Conservation (phyloP, 305 asterid species). For the Ilex paraguariensis region DNA sequence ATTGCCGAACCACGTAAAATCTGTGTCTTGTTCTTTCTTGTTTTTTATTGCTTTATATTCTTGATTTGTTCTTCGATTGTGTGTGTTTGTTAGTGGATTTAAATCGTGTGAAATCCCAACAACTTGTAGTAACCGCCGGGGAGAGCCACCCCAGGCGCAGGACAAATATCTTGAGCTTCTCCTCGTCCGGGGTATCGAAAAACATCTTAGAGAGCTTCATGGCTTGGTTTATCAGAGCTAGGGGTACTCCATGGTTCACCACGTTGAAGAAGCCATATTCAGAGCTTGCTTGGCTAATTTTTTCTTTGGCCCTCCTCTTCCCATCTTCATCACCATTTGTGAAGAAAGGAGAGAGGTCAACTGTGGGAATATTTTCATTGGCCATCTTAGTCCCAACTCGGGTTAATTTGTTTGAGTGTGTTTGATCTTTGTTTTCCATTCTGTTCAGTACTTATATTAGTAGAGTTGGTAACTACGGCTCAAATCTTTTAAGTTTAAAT, state of each 20-base stretch:
- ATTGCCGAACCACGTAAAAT: too few relatives aligned
- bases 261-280: constrained; percentile 60
- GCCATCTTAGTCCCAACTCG: constrained; percentile 8
- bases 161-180: constrained; percentile 34
- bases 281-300: constrained; percentile 35
- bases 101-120: too few relatives aligned
- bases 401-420: too few relatives aligned
- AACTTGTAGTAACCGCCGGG: constrained; percentile 61
- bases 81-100: too few relatives aligned
- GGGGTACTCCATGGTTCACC: constrained; percentile 49
- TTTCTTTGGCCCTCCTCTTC: constrained; percentile 25
- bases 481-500: too few relatives aligned
- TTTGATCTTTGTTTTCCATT: too few relatives aligned
- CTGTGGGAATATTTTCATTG: constrained; percentile 30
- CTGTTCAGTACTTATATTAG: too few relatives aligned
- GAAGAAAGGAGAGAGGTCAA: constrained; percentile 56
- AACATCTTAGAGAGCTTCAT: constrained; percentile 31
- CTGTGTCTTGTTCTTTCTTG: too few relatives aligned
- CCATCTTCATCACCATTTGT: constrained; percentile 23
- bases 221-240: constrained; percentile 24
- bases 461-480: too few relatives aligned
- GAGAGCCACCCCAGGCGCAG: constrained; percentile 29
- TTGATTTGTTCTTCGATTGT: too few relatives aligned
- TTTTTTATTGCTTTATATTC: too few relatives aligned
- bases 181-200: constrained; percentile 38